Evolutionary conservation across 768 basidiomycete genomes (phyloP), one percentile per base, ranked within the genome.

Genomic region (Boletus insuetus): DNA sequence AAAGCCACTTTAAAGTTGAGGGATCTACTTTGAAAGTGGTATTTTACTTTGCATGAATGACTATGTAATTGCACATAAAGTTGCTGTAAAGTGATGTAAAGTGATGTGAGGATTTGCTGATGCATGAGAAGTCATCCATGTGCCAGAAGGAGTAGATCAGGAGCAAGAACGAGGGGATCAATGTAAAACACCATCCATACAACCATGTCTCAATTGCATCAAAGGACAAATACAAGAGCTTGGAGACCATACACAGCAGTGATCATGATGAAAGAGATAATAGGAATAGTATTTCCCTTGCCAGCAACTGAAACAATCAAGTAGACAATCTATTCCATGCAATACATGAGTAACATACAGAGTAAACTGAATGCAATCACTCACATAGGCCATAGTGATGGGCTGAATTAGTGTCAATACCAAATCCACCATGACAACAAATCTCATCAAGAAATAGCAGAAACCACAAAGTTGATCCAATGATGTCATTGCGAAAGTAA

Each of bases 391-490:
- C 19, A 94, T 89, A 1, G 87, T 91, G 61, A 94, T 89, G 2
- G 92, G 91, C 54, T 89, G 87, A 26, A 86, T 87, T 50, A 94
- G 68, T 3, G 91, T 94, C 14, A 91, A 94, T n/a, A n/a, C n/a
- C n/a, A n/a, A n/a, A n/a, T n/a, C n/a, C 38, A 99, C 69, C 84
- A 99, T 91, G 64, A 98, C 95, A 38, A 98, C 78, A 69, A 98
- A 98, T 13, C 96, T 86, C 97, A 99, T 98, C 0, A 94, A 97
- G 81, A 99, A 98, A 77, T 92, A 96, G 69, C 96, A 98, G 83
- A 98, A 97, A 59, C 93, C 93, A 65, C 94, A 95, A 22, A 98
- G 77, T 99, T 99, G 75, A 99, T 99, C 96, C 97, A 99, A 64
- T 96, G 91, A 74, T 95, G 90, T 77, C 96, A 87, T 69, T 99